These are phyloP conservation scores for Tilletia indica DNA, from an alignment of 1,284 basidiomycete species.

Conservation along the genomic window DNA sequence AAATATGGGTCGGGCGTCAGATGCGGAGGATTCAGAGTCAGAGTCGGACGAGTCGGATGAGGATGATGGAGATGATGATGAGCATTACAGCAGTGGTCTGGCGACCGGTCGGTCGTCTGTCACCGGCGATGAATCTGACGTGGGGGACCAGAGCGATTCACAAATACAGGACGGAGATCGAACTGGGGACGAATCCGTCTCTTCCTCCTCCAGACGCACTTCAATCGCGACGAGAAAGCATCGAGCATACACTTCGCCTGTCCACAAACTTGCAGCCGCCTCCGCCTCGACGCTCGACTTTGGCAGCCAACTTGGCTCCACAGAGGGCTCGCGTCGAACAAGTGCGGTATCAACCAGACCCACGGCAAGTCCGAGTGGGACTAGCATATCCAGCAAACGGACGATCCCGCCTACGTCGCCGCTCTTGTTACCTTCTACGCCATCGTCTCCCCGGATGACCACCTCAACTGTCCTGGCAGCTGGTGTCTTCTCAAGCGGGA, in stretches of 20 bases:
- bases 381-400: not conserved
- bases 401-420: not conserved
- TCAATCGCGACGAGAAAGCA: not conserved
- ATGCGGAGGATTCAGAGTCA: conserved; percentile 1
- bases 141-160: too few relatives aligned
- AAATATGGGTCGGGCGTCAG: not conserved
- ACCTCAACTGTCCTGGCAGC: not conserved
- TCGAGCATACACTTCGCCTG: not conserved
- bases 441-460: not conserved
- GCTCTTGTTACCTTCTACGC: not conserved
- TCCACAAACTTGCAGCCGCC: not conserved
- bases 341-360: not conserved
- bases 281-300: conserved; percentile 9
- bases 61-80: not conserved
- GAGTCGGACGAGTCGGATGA: not conserved
- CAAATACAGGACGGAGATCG: too few relatives aligned
- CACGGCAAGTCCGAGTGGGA: not conserved
- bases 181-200: not conserved
- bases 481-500: not conserved
- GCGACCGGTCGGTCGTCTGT: too few relatives aligned
- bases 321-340: not conserved
- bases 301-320: not conserved
- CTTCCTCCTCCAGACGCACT: too few relatives aligned
- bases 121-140: too few relatives aligned
- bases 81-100: too few relatives aligned